Percentiles rank a stretch among this genome's conserved stretches.
Evolutionary conservation across 2,329 filamentous ascomycete species (phyloP).

Genomic region (Ceratocystis cubensis): DNA sequence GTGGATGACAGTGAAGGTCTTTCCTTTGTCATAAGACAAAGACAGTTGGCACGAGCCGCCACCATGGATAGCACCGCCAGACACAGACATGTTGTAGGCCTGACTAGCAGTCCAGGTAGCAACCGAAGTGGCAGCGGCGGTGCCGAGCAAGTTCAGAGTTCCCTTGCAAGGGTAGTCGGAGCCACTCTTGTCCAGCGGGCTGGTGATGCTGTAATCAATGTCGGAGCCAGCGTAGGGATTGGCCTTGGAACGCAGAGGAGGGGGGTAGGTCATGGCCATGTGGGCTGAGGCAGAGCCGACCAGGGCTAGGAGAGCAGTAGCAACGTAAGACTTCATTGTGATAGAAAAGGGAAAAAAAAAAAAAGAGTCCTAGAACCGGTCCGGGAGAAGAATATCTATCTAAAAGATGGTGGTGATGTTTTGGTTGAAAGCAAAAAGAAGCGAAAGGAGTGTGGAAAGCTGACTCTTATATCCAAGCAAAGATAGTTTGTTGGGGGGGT

Average conservation of each 20-base stretch:
- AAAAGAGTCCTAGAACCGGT: neutral
- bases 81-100: slow-evolving; percentile 50
- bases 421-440: neutral
- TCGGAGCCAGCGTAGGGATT: slow-evolving; percentile 37
- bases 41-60: slow-evolving; percentile 68
- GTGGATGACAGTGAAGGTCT: slow-evolving; percentile 55
- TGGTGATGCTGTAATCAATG: slow-evolving; percentile 60
- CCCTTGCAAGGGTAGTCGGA: slow-evolving; percentile 68
- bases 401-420: neutral
- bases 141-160: slow-evolving; percentile 38
- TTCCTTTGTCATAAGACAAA: slow-evolving; percentile 59
- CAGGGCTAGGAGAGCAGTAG: slow-evolving; percentile 33
- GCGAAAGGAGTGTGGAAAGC: neutral
- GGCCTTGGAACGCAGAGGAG: slow-evolving; percentile 41
- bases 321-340: slow-evolving; percentile 34
- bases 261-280: slow-evolving; percentile 43
- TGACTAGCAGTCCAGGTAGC: slow-evolving; percentile 51
- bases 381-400: neutral
- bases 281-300: slow-evolving; percentile 38
- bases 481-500: neutral
- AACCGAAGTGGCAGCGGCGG: slow-evolving; percentile 38
- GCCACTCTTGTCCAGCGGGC: slow-evolving; percentile 48
- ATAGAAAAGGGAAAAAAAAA: neutral
- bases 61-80: slow-evolving; percentile 49
- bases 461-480: neutral